Conservation (phyloP, 345 rosid species). For the Draba incana region DNA sequence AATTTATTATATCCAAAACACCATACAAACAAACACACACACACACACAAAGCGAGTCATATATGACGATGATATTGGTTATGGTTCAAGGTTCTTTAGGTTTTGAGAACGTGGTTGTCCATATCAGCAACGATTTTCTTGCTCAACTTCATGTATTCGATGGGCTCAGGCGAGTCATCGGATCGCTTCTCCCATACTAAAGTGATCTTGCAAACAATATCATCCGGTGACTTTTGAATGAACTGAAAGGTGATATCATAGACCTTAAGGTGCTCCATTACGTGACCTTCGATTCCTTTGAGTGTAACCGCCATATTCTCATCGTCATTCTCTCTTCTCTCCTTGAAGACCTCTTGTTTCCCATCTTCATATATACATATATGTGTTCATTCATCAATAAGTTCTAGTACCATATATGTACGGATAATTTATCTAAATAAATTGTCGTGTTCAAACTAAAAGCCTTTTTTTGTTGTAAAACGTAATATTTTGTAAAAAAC, state of each 20-base stretch:
- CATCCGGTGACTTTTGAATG: constrained; percentile 37
- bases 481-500: no score
- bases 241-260: constrained; percentile 40
- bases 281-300: constrained; percentile 40
- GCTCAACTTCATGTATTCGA: constrained; percentile 42
- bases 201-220: constrained; percentile 37
- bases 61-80: not conserved
- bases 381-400: constrained; percentile 7
- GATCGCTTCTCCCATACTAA: constrained; percentile 41
- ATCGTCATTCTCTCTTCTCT: constrained; percentile 42
- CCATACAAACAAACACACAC: not conserved
- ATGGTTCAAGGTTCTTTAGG: constrained; percentile 24
- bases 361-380: constrained; percentile 31
- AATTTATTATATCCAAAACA: not conserved
- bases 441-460: no score
- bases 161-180: constrained; percentile 44
- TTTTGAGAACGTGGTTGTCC: constrained; percentile 39
- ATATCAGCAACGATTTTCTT: constrained; percentile 40
- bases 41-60: constrained; percentile 7
- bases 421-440: not conserved
- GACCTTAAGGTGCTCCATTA: constrained; percentile 38
- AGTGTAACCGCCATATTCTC: constrained; percentile 36
- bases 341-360: constrained; percentile 41
- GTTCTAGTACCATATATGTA: constrained; percentile 6
- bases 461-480: no score